phyloP scores from a whole-genome alignment of 1,284 basidiomycete genomes.

The Pterulicium gracile region DNA sequence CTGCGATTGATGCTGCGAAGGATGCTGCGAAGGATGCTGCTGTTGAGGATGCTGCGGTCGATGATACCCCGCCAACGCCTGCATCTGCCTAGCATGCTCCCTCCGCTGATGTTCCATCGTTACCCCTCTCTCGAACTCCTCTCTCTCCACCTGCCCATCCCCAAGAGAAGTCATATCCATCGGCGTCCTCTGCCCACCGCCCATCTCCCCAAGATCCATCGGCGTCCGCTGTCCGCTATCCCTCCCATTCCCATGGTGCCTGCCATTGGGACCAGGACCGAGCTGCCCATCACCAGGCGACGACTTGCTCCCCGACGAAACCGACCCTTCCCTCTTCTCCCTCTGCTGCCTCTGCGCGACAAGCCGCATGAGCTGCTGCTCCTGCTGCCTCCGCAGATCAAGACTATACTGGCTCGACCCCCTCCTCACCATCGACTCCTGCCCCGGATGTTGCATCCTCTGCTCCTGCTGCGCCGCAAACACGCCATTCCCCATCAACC shows the following conservation, averaged over 20 bases:
- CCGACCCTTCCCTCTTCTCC: conserved; percentile 7
- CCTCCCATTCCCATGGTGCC: neutral
- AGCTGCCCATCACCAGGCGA: neutral
- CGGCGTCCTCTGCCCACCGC: neutral
- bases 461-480: conserved; percentile 8
- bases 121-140: neutral
- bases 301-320: neutral
- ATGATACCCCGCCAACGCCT: neutral
- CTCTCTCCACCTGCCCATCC: neutral
- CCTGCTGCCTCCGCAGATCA: conserved; percentile 31
- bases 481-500: too few species aligned
- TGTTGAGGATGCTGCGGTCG: neutral
- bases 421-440: conserved; percentile 5
- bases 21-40: conserved; percentile 4
- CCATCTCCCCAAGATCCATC: neutral
- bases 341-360: conserved; percentile 14
- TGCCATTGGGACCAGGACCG: neutral
- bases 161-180: neutral
- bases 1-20: conserved; percentile 15
- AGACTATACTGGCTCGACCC: conserved; percentile 26
- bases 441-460: conserved; percentile 10
- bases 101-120: neutral
- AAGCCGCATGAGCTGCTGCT: conserved; percentile 24
- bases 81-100: neutral
- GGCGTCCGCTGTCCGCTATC: neutral